These are phyloP conservation scores for Sugiyamaella floridensis DNA, from an alignment of 805 yeast genomes.

Conservation along the genomic window DNA sequence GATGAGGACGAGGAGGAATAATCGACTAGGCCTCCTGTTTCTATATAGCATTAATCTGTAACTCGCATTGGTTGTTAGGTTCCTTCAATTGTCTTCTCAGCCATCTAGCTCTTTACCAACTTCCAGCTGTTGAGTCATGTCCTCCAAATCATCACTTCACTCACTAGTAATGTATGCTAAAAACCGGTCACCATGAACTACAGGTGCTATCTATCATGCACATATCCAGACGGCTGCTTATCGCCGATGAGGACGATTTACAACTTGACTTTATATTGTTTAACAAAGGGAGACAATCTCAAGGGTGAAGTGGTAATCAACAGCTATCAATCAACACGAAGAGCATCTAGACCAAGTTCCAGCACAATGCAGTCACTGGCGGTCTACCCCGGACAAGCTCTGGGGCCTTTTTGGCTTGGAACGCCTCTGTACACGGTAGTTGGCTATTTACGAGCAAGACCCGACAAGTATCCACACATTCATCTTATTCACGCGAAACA, in stretches of 20 bases:
- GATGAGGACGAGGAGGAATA: slow-evolving; percentile 16
- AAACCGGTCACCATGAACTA: neutral
- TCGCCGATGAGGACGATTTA: neutral
- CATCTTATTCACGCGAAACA: slow-evolving; percentile 17
- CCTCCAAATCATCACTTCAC: too few species aligned
- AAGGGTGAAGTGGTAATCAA: too few species aligned
- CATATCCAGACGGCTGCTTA: neutral
- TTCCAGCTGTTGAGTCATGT: too few species aligned
- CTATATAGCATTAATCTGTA: too few species aligned
- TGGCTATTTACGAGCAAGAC: slow-evolving; percentile 10
- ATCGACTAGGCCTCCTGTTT: neutral
- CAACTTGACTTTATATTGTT: too few species aligned
- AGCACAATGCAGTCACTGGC: neutral
- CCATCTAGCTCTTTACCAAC: too few species aligned
- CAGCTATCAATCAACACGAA: too few species aligned
- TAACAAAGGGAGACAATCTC: too few species aligned
- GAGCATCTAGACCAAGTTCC: too few species aligned
- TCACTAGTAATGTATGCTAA: too few species aligned
- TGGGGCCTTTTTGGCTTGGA: slow-evolving; percentile 14
- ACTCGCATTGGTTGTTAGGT: too few species aligned
- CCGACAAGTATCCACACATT: slow-evolving; percentile 15
- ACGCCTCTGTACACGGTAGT: slow-evolving; percentile 14
- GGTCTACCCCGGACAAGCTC: slow-evolving; percentile 7
- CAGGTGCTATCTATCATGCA: neutral
- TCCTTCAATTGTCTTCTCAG: too few species aligned